Base-by-base conservation (phyloP, 805 yeast species). In the Pichia ethanolica region DNA sequence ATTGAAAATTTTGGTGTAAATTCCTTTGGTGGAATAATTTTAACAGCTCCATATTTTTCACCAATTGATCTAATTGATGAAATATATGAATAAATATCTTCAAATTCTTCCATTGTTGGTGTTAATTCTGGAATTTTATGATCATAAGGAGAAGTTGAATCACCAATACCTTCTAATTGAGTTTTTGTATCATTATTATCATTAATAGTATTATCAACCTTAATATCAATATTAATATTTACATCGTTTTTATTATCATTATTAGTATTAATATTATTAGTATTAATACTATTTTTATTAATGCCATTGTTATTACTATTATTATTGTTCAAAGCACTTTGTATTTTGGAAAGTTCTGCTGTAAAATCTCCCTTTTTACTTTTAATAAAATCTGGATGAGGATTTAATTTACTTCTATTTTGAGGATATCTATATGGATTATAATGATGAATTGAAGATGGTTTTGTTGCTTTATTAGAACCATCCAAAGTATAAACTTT, bases 31-130 rank as follows among this genome's bases (percentile, higher is more conserved):
- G 95, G 83, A 7, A 77, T 70, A 3, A 90, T 62, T 59, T 89
- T 90, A 41, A 89, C 66, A 59, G 93, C 89, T 0, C 97, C 97
- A 62, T 74, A 79, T 32, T 67, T 62, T 34, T 62, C 65, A 3
- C 93, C 96, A 9, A 73, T 57, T 0, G 73, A 70, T 11, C 67
- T 63, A 1, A 79, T 64, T 12, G 77, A 70, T 26, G 85, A 83
- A 14, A 87, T 68, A 55, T 81, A 84, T n/a, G 63, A 64, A 25
- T 83, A 76, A 1, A 96, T 95, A 61, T 84, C 82, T 10, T 64
- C 59, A 52, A 82, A 78, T 56, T 86, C 82, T 28, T 71, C 72
- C 20, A 66, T 67, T 1, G 81, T 67, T 2, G 90, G 85, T 43
- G 66, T 64, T 12, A 81, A 67, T 0, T 77, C 71, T 3, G 96